A percentile compares a stretch with the other conserved stretches of the same genome.
Evolutionary conservation across 176 grass and related monocot genomes (phyloP).

Genomic region (Phoenix dactylifera): DNA sequence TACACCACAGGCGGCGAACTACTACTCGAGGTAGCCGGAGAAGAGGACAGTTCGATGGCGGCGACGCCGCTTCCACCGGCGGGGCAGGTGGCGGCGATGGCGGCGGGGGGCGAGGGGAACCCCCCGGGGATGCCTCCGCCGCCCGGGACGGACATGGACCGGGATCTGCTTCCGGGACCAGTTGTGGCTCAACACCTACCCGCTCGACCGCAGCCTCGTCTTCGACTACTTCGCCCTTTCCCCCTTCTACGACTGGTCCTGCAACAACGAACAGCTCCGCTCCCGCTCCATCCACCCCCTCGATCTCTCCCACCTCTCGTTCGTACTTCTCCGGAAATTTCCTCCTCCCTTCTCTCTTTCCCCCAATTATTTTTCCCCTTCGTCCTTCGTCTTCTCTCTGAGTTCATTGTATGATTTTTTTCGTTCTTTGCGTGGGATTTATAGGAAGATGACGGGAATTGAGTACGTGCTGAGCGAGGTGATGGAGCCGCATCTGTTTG

Average conservation of each 20-base stretch:
- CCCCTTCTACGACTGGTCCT: constrained; percentile 92
- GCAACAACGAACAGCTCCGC: constrained; percentile 87
- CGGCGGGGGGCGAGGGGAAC: constrained; percentile 30
- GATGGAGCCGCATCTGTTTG: constrained; percentile 93
- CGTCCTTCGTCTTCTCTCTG: background rate
- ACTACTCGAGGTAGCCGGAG: too few relatives aligned
- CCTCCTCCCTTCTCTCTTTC: background rate
- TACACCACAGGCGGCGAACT: too few relatives aligned
- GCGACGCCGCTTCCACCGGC: constrained; percentile 43
- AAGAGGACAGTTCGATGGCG: constrained; percentile 24
- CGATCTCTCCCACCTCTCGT: constrained; percentile 88
- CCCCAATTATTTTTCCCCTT: background rate
- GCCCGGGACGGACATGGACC: constrained; percentile 97
- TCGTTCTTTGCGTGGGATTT: background rate
- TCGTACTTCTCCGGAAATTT: constrained; percentile 3
- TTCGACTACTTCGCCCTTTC: constrained; percentile 99
- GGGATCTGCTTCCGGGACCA: constrained; percentile 99
- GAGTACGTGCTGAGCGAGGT: constrained; percentile 89
- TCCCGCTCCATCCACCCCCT: constrained; percentile 94
- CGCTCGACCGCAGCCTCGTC: constrained; percentile 93
- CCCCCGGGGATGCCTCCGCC: constrained; percentile 34
- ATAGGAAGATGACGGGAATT: constrained; percentile 88
- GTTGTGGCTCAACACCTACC: constrained; percentile 93
- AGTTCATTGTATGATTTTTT: background rate
- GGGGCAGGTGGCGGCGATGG: background rate